Base-by-base conservation (phyloP, 345 rosid genomes). In the Populus ilicifolia region DNA sequence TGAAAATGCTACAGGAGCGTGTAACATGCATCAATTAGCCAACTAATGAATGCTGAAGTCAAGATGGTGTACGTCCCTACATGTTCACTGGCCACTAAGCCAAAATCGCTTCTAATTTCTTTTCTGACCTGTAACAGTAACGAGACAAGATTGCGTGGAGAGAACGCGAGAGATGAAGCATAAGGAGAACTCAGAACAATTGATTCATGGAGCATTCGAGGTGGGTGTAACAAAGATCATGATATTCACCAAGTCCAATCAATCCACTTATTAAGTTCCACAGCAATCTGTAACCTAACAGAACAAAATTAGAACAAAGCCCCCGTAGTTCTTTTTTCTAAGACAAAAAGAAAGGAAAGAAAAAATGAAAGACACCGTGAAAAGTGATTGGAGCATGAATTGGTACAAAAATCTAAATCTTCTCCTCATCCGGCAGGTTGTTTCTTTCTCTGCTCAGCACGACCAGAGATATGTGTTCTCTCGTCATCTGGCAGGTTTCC, bases 401-500 rank as follows among this genome's bases (percentile, higher is more conserved):
- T 23, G 36, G 68, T 43, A 13, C 33, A 67, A 9, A 66, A 56
- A 59, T 76, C 69, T 61, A 67, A 52, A 66, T 14, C 23, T 41
- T 12, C 21, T 35, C 61, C 75, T 87, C 80, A 91, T 83, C 90
- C 84, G 7, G 82, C 23, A 8, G 84, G 78, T 71, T 93, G 5
- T 95, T 43, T 43, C 86, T 86, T 90, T 81, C 92, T 87, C 99
- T 96, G 93, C 72, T 88, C 89, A 9, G 98, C 89, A 50, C 90
- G 88, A 27, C 98, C 94, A 4, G 52, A 46, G 52, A 46, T 46
- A 21, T 10, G 16, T 38, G 27, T 27, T 18, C 11, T 3, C 25
- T 39, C 54, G 75, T 86, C 80, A 92, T 83, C 90, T 86, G 8
- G 82, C 23, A 9, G 84, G 78, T 74, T 95, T 95, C 87, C 86